These are phyloP conservation scores for Naganishia liquefaciens DNA, from an alignment of 1,284 basidiomycete genomes.

Conservation along the genomic window DNA sequence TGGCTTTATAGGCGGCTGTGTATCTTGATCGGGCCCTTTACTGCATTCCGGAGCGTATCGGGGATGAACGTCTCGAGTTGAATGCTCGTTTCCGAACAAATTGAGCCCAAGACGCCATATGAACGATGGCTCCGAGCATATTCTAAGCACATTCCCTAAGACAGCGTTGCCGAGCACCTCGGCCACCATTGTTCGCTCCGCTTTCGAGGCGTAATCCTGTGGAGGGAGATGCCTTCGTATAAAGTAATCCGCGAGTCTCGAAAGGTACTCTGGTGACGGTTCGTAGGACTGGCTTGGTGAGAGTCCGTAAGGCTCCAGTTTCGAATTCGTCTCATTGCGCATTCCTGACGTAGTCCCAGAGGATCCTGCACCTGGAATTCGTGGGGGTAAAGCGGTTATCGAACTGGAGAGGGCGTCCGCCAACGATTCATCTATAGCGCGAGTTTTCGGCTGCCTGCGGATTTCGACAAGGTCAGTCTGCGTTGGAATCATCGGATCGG, in stretches of 20 bases:
- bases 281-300: conserved; percentile 17
- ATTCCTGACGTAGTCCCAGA: not conserved
- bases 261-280: conserved; percentile 49
- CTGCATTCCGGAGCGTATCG: not conserved
- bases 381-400: conserved; percentile 4
- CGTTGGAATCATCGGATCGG: not conserved
- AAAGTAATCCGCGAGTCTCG: conserved; percentile 49
- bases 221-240: conserved; percentile 47
- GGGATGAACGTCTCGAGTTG: not conserved
- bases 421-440: conserved; percentile 9
- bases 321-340: not conserved
- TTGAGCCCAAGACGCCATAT: conserved; percentile 42
- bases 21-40: not conserved
- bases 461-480: too few relatives aligned
- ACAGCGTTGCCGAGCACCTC: conserved; percentile 55
- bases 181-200: conserved; percentile 51
- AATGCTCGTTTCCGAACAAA: conserved; percentile 34
- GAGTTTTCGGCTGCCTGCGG: too few relatives aligned
- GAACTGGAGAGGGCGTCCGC: conserved; percentile 24
- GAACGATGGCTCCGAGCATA: conserved; percentile 53
- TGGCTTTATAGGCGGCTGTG: too few relatives aligned
- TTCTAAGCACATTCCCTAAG: conserved; percentile 45
- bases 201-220: conserved; percentile 46
- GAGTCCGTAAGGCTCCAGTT: not conserved
- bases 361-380: too few relatives aligned